A percentile compares a stretch with the other conserved stretches of the same genome.
Evolutionary conservation across 2,329 filamentous ascomycete genomes (phyloP).

Genomic region (Emericellopsis cladophorae): DNA sequence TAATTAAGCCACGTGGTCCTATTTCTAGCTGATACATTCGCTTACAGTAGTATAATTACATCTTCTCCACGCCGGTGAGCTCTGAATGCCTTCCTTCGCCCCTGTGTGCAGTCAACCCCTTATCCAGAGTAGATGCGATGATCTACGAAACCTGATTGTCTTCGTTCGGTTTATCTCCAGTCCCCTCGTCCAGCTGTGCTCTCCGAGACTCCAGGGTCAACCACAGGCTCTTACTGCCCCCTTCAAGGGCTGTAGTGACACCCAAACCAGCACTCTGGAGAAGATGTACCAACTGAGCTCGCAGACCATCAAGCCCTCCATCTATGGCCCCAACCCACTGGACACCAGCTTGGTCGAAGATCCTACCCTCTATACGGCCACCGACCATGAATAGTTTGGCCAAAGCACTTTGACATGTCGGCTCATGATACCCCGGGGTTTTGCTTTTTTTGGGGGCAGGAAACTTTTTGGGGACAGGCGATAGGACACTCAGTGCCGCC

Average conservation of each 20-base stretch:
- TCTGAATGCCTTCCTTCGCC: too few species aligned
- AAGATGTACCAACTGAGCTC: slow-evolving; percentile 68
- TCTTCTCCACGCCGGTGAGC: too few species aligned
- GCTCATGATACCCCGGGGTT: slow-evolving; percentile 72
- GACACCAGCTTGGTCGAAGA: slow-evolving; percentile 64
- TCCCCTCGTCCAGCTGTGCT: slow-evolving; percentile 60
- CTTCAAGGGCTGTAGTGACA: slow-evolving; percentile 67
- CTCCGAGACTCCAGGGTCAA: slow-evolving; percentile 76
- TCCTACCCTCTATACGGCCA: slow-evolving; percentile 72
- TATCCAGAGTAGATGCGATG: neutral
- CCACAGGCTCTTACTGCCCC: slow-evolving; percentile 70
- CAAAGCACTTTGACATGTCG: slow-evolving; percentile 64
- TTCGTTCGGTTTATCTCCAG: slow-evolving; percentile 6
- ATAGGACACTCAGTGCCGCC: slow-evolving; percentile 64
- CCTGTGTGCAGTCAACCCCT: neutral
- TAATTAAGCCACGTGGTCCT: too few species aligned
- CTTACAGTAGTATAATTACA: too few species aligned
- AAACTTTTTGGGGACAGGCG: slow-evolving; percentile 60
- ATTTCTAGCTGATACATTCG: too few species aligned
- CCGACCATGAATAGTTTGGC: slow-evolving; percentile 81
- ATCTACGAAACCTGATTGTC: neutral
- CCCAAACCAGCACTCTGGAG: slow-evolving; percentile 70
- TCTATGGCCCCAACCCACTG: slow-evolving; percentile 60
- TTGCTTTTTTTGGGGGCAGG: slow-evolving; percentile 64
- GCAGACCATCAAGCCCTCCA: slow-evolving; percentile 68